Conservation (phyloP, 2,329 filamentous ascomycete genomes). For the Aureobasidium sp. region DNA sequence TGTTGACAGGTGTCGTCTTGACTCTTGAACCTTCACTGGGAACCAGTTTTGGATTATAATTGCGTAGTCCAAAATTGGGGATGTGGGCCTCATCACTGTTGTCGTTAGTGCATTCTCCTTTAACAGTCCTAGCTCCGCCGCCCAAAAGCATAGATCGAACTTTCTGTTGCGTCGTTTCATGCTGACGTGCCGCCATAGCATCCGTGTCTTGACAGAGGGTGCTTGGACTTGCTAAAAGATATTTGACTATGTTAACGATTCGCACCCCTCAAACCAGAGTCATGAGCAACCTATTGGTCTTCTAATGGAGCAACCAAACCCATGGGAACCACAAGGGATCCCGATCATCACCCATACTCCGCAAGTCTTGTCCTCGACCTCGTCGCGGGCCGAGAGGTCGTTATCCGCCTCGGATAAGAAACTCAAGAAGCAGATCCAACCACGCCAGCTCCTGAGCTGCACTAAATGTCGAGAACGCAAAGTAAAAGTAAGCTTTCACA, state of each 20-base stretch:
- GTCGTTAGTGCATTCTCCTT: background rate
- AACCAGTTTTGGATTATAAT: background rate
- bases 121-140: background rate
- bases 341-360: background rate
- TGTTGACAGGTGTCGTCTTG: constrained; percentile 2
- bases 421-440: constrained; percentile 35
- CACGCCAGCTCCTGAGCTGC: constrained; percentile 41
- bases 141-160: constrained; percentile 3
- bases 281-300: background rate
- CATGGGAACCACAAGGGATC: background rate
- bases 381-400: background rate
- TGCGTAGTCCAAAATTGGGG: background rate
- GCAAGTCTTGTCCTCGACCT: constrained; percentile 19
- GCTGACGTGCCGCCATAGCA: constrained; percentile 1
- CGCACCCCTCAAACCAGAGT: background rate
- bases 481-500: constrained; percentile 34
- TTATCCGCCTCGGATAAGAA: constrained; percentile 22
- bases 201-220: background rate
- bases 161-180: constrained; percentile 8
- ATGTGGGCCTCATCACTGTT: constrained; percentile 1
- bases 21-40: background rate
- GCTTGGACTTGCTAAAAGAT: background rate
- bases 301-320: background rate
- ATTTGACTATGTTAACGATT: constrained; percentile 4
- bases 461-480: constrained; percentile 45